These are phyloP conservation scores for Thalassiosira gravida DNA, from an alignment of 352 stramenopile genomes.

Conservation along the genomic window DNA sequence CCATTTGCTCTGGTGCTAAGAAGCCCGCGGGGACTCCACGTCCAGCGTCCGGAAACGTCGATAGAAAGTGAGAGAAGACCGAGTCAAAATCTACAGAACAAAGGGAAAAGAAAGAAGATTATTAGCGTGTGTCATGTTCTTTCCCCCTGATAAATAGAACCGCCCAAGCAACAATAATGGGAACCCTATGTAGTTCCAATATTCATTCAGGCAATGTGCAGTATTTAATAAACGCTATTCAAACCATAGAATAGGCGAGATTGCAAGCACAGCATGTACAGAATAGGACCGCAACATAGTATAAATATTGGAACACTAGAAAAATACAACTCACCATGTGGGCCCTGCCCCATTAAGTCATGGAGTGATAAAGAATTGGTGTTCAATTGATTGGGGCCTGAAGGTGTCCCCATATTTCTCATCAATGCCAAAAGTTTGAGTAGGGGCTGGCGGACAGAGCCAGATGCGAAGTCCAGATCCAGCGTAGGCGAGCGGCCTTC, in stretches of 20 bases:
- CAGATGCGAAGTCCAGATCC: slow-evolving; percentile 66
- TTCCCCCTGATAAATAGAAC: too few relatives aligned
- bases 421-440: slow-evolving; percentile 63
- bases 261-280: not conserved
- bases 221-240: not conserved
- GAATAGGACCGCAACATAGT: too few relatives aligned
- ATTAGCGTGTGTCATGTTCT: not conserved
- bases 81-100: not conserved
- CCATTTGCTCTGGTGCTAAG: not conserved
- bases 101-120: not conserved
- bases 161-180: too few relatives aligned
- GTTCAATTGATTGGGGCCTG: slow-evolving; percentile 23
- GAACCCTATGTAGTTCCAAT: too few relatives aligned
- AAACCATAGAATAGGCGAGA: not conserved
- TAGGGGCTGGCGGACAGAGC: slow-evolving; percentile 63
- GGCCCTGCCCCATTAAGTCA: slow-evolving; percentile 39
- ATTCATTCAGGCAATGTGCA: too few relatives aligned
- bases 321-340: slow-evolving; percentile 63
- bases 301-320: too few relatives aligned
- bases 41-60: not conserved
- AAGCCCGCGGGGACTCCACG: not conserved
- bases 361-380: slow-evolving; percentile 11
- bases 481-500: slow-evolving; percentile 65
- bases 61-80: not conserved
- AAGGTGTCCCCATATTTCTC: slow-evolving; percentile 57